Base-by-base conservation (phyloP, 192 early-diverging fungal genomes). In the Chytriomyces sp. region DNA sequence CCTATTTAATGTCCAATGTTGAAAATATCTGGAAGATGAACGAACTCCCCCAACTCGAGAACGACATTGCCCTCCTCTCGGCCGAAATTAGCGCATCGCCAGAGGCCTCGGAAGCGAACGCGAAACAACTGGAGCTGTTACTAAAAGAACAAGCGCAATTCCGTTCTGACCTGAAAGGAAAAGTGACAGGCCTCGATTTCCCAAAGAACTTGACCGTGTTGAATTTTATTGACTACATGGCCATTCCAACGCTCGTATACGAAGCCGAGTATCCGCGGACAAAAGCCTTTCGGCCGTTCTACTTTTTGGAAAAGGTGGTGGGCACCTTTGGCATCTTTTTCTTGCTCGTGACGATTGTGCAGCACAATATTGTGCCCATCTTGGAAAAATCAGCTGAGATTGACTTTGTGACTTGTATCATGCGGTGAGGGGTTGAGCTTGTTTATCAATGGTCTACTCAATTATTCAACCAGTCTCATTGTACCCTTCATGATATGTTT, bases 181-280 rank as follows among this genome's bases (percentile, higher is more conserved):
- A 31, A 77, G 84, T 22, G 80, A 28, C 36, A 82, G 59, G 75
- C 77, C 22, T 68, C 12, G 44, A 14, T 26, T 96, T 91, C 78
- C 94, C 96, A 0, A 75, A 82, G 7, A 96, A 95, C 72, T 76
- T 95, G 33, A 96, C 93, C 5, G 44, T 94, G 56, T 38, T 41
- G 36, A 98, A 96, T 78, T 98, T 91, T 78, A 37, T 89, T 5
- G 92, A 96, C 79, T 98, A 92, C 80, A 80, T 95, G 68, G 78
- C 95, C 8, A 84, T 96, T 10, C 96, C 96, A 7, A 86, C 93
- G 7, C 83, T 98, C 60, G 95, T 98, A 5, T 98, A 98, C 70
- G 92, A 96, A 78, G 80, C 96, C 38, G 90, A 93, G 67, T 98
- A 95, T 73, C 96, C 96, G 40, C 85, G 96, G 36, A 96, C 93